These are phyloP conservation scores for Santalum album DNA, from an alignment of 164 flowering plant species.

Conservation along the genomic window DNA sequence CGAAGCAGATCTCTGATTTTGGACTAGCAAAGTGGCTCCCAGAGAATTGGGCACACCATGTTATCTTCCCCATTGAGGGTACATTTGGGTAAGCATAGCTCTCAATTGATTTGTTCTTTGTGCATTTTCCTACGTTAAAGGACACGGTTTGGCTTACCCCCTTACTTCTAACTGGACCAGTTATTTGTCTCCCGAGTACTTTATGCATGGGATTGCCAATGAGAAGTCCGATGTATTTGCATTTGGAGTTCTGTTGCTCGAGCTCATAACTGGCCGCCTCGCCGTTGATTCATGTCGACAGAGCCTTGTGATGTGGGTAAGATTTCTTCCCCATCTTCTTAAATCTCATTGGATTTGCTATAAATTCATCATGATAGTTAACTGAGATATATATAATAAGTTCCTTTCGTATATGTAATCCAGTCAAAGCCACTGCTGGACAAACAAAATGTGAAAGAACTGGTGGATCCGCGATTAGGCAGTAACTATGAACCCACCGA, in stretches of 20 bases:
- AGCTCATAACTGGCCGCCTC: slow-evolving; percentile 88
- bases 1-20: slow-evolving; percentile 84
- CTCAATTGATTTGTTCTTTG: neutral
- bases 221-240: slow-evolving; percentile 98
- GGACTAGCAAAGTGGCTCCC: slow-evolving; percentile 99
- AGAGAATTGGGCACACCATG: slow-evolving; percentile 77
- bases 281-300: slow-evolving; percentile 75
- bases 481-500: slow-evolving; percentile 41
- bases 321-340: too few relatives aligned
- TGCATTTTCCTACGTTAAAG: neutral
- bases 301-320: slow-evolving; percentile 97
- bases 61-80: slow-evolving; percentile 83
- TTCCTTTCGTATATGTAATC: too few relatives aligned
- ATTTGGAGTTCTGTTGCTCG: slow-evolving; percentile 79
- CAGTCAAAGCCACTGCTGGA: slow-evolving; percentile 90
- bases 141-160: neutral
- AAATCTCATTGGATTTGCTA: too few relatives aligned
- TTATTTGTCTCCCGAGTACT: slow-evolving; percentile 91
- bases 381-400: too few relatives aligned
- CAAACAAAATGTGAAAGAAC: slow-evolving; percentile 32
- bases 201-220: slow-evolving; percentile 88
- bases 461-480: slow-evolving; percentile 65
- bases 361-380: too few relatives aligned
- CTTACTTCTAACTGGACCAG: too few relatives aligned
- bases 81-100: slow-evolving; percentile 70